Percentiles rank a stretch among this genome's conserved stretches.
These are phyloP conservation scores for Cladorrhinum samala DNA, from an alignment of 495 filamentous ascomycete genomes.

Conservation along the genomic window DNA sequence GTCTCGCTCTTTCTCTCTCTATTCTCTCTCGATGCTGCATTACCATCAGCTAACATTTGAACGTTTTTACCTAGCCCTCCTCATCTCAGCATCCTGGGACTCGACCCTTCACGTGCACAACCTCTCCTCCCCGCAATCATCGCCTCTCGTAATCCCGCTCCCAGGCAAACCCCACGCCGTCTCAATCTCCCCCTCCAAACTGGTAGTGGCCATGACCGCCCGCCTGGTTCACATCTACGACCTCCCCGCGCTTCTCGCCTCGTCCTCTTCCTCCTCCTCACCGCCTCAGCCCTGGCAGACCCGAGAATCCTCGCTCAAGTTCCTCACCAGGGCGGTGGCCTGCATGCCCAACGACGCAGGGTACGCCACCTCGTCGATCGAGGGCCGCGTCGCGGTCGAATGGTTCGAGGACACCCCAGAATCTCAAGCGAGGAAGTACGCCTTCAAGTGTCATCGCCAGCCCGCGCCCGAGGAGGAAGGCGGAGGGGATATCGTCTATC, in stretches of 20 bases:
- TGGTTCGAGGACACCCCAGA: constrained; percentile 88
- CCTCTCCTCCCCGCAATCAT: constrained; percentile 33
- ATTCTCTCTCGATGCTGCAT: constrained; percentile 3
- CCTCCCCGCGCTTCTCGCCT: constrained; percentile 57
- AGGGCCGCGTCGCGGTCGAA: constrained; percentile 90
- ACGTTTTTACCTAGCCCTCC: constrained; percentile 38
- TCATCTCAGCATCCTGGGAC: constrained; percentile 93
- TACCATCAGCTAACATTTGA: constrained; percentile 1
- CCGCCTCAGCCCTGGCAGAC: constrained; percentile 75
- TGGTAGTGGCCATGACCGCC: constrained; percentile 94
- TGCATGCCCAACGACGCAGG: constrained; percentile 95
- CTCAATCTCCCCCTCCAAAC: constrained; percentile 69
- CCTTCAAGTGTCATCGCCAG: constrained; percentile 96
- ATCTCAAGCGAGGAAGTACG: constrained; percentile 88
- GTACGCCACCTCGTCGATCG: constrained; percentile 82
- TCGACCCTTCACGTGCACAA: constrained; percentile 78
- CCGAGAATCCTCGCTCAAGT: constrained; percentile 86
- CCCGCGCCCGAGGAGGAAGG: constrained; percentile 38
- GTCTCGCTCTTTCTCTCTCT: constrained; percentile 12
- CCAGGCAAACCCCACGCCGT: constrained; percentile 84
- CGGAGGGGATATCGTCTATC: constrained; percentile 85
- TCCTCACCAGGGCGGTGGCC: constrained; percentile 87
- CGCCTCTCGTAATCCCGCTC: constrained; percentile 56
- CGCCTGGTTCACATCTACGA: constrained; percentile 90
- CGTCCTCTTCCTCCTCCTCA: constrained; percentile 37